Conservation (phyloP, 306 rosid genomes). For the Senna tora region DNA sequence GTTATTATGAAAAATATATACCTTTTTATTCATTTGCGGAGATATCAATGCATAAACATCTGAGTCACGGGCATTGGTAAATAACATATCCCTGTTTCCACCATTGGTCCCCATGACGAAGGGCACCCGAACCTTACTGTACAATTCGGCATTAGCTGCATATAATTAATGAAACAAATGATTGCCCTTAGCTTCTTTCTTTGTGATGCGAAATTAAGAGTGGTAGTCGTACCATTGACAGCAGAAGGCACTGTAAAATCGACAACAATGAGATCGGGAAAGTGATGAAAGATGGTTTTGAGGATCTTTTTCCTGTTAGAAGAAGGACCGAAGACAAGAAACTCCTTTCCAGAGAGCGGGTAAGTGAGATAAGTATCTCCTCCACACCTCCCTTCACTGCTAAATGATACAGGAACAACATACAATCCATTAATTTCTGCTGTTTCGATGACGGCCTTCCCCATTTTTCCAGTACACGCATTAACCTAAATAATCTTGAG, state of each 20-base stretch:
- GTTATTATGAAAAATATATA: slow-evolving; percentile 31
- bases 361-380: no score
- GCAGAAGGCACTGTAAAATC: neutral
- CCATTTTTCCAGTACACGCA: neutral
- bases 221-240: neutral
- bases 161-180: neutral
- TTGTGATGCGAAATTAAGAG: no score
- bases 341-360: neutral
- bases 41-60: slow-evolving; percentile 77
- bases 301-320: neutral
- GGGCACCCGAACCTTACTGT: slow-evolving; percentile 78
- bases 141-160: slow-evolving; percentile 81
- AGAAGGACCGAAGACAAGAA: neutral
- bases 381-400: neutral
- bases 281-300: neutral
- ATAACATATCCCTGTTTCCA: slow-evolving; percentile 68
- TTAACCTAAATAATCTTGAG: neutral
- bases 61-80: slow-evolving; percentile 64
- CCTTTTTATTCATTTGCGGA: slow-evolving; percentile 95
- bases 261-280: neutral
- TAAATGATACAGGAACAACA: neutral
- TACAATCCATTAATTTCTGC: neutral
- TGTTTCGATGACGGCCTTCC: neutral
- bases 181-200: neutral
- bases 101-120: slow-evolving; percentile 97